phyloP scores from a whole-genome alignment of 1,284 basidiomycete genomes.

The Ustilago bromivora region DNA sequence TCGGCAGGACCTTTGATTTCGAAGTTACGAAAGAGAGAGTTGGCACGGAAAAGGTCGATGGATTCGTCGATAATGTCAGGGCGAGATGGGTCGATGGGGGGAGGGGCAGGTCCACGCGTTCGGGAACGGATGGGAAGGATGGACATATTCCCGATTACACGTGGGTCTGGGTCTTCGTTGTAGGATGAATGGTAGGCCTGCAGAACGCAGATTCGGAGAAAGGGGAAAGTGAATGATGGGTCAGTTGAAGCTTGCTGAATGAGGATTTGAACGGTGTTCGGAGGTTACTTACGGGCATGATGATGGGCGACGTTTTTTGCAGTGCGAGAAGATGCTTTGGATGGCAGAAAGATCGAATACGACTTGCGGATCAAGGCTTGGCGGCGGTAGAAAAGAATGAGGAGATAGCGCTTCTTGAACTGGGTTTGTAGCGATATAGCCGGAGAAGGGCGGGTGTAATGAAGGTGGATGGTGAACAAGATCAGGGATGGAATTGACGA shows the following conservation, averaged over 20 bases:
- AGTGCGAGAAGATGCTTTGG: not conserved
- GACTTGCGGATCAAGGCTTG: too few species aligned
- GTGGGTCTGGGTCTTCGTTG: constrained; percentile 85
- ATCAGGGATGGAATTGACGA: not conserved
- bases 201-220: not conserved
- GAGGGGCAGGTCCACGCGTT: constrained; percentile 89
- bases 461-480: not conserved
- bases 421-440: too few species aligned
- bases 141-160: constrained; percentile 88
- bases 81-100: constrained; percentile 79
- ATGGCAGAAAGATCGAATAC: not conserved
- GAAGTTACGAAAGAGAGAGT: constrained; percentile 99
- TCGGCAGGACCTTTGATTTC: constrained; percentile 98
- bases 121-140: constrained; percentile 91
- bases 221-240: not conserved
- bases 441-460: too few species aligned
- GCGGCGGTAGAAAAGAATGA: too few species aligned
- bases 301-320: not conserved
- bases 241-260: too few species aligned
- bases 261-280: too few species aligned
- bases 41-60: constrained; percentile 96
- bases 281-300: constrained; percentile 15
- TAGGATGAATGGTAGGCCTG: constrained; percentile 87
- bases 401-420: too few species aligned
- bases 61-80: constrained; percentile 96